These are phyloP conservation scores for Hypoxylon lenormandii DNA, from an alignment of 495 filamentous ascomycete species.

Conservation along the genomic window DNA sequence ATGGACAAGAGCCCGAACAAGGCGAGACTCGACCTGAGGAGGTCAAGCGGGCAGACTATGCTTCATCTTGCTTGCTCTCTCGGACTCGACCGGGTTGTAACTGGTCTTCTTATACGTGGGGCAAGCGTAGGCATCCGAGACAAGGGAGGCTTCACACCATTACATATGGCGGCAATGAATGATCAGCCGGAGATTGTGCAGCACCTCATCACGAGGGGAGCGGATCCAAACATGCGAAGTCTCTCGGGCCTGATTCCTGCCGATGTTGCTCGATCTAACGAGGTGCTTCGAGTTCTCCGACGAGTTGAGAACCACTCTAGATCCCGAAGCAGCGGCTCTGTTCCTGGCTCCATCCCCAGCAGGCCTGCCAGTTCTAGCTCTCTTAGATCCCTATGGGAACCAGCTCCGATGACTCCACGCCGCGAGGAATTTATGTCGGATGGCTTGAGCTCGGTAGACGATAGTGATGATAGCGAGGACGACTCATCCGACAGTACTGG, in stretches of 20 bases:
- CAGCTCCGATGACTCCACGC: conserved; percentile 57
- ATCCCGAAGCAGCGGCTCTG: conserved; percentile 61
- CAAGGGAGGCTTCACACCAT: conserved; percentile 82
- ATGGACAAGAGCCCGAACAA: conserved; percentile 76
- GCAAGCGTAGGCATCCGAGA: conserved; percentile 80
- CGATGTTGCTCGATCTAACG: conserved; percentile 75
- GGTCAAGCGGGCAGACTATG: conserved; percentile 79
- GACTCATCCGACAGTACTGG: conserved; percentile 57
- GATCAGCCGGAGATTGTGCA: conserved; percentile 79
- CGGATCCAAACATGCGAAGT: conserved; percentile 76
- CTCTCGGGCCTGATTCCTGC: conserved; percentile 76
- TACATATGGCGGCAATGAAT: conserved; percentile 85
- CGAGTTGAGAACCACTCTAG: conserved; percentile 70
- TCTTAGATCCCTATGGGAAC: conserved; percentile 71
- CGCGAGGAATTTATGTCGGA: conserved; percentile 53
- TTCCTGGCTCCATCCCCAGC: conserved; percentile 63
- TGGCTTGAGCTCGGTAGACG: conserved; percentile 53
- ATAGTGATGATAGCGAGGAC: conserved; percentile 55
- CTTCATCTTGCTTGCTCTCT: conserved; percentile 83
- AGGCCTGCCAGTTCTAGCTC: conserved; percentile 75
- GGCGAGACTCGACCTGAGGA: conserved; percentile 72
- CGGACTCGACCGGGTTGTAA: conserved; percentile 79
- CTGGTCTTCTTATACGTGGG: conserved; percentile 83
- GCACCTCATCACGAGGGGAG: conserved; percentile 77
- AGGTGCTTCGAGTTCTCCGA: conserved; percentile 65